These are phyloP conservation scores for Lactarius quietus DNA, from an alignment of 768 basidiomycete genomes.

Conservation along the genomic window DNA sequence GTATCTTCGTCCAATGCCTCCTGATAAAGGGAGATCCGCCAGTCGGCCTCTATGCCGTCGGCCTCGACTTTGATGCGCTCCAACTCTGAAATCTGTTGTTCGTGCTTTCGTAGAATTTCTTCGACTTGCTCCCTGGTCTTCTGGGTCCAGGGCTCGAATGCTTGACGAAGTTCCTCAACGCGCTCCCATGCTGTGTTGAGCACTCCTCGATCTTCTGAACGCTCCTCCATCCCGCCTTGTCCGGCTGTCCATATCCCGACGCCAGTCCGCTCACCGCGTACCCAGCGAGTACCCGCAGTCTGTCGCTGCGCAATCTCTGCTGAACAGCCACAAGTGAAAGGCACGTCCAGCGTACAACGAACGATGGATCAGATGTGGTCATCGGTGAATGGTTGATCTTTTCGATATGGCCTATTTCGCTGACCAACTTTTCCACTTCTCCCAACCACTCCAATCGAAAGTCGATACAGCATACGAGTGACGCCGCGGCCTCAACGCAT, in stretches of 20 bases:
- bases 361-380: not conserved
- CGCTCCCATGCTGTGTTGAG: not conserved
- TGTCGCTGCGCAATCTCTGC: not conserved
- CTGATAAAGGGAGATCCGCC: not conserved
- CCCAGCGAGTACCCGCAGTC: not conserved
- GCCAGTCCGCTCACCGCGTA: not conserved
- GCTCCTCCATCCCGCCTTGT: not conserved
- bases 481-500: not conserved
- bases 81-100: not conserved
- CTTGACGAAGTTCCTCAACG: not conserved
- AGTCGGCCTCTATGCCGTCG: not conserved
- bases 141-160: not conserved
- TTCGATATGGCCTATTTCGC: not conserved
- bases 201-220: not conserved
- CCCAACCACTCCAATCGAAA: not conserved
- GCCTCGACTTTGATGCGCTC: not conserved
- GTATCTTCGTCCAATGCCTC: not conserved
- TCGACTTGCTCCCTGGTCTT: not conserved
- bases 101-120: not conserved
- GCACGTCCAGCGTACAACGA: not conserved
- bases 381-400: not conserved
- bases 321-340: not conserved
- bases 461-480: not conserved
- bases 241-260: not conserved
- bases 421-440: not conserved